A percentile compares a stretch with the other conserved stretches of the same genome.
These are phyloP conservation scores for Mentha longifolia DNA, from an alignment of 257 asterid genomes.

Conservation along the genomic window DNA sequence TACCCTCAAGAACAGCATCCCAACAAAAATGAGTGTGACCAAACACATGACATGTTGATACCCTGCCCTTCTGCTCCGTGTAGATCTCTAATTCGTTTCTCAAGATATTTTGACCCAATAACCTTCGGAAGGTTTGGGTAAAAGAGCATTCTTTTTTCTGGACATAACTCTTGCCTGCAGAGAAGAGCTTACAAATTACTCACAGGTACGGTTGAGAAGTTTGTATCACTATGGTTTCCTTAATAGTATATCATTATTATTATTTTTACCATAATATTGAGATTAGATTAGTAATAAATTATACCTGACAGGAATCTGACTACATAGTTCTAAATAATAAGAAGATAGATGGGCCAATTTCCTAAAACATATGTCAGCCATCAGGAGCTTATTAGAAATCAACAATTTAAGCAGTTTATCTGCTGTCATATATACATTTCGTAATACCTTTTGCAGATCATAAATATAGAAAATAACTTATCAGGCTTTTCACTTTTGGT, in stretches of 20 bases:
- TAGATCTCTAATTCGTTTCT: slow-evolving; percentile 70
- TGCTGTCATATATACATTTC: too few relatives aligned
- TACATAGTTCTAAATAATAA: background rate
- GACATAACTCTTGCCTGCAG: slow-evolving; percentile 88
- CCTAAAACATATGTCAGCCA: background rate
- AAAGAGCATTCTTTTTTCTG: slow-evolving; percentile 96
- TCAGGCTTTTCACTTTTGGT: background rate
- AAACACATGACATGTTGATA: slow-evolving; percentile 73
- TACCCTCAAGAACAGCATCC: slow-evolving; percentile 79
- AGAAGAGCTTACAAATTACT: slow-evolving; percentile 17
- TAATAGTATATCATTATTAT: background rate
- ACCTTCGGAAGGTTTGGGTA: slow-evolving; percentile 91
- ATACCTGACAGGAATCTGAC: background rate
- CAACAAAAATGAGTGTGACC: slow-evolving; percentile 95
- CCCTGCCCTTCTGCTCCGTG: slow-evolving; percentile 56
- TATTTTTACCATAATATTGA: background rate
- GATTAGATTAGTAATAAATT: background rate
- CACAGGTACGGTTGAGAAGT: slow-evolving; percentile 15
- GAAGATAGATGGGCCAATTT: background rate
- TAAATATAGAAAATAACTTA: too few relatives aligned
- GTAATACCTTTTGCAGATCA: too few relatives aligned
- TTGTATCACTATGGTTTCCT: slow-evolving; percentile 3
- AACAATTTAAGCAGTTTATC: background rate
- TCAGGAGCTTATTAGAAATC: background rate
- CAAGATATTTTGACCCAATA: slow-evolving; percentile 80